Base-by-base conservation (phyloP, 768 basidiomycete species). In the Sarcomyxa edulis region DNA sequence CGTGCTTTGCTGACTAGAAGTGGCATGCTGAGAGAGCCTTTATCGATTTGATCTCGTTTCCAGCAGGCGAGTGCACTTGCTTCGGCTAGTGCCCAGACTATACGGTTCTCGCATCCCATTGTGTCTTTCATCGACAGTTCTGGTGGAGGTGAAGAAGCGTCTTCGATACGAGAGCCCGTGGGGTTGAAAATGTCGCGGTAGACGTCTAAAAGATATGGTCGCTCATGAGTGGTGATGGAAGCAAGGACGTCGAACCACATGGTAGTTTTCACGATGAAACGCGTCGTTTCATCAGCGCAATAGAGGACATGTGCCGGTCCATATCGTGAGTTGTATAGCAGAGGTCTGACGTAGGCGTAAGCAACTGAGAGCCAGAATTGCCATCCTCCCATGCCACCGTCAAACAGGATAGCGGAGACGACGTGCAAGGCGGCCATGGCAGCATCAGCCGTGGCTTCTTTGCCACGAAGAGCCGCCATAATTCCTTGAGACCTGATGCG, bases 231-330 rank as follows among this genome's bases (percentile, higher is more conserved):
- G n/a, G 86, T 85, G 35, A 82, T 72, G 1, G 81, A 77, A 6
- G 84, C 86, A 36, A 90, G 69, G 24, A 90, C 84, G 54, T 91
- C 88, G 56, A 90, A 88, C 88, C 88, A 91, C 39, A 90, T 78
- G 11, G 84, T 78, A 19, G 87, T 83, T 58, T 87, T 87, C 61
- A 89, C 71, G 53, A 90, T 80, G 59, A 89, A 89, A 25, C 61
- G 74, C 56, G 64, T 70, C 61, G 65, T 76, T 66, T 66, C 70
- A 15, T 36, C 33, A 53, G 46, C 47, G 48, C 72, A 77, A 11
- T 45, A 40, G 9, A 85, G 65, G 6, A 70, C 69, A 33, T 67
- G 64, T 37, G 62, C 60, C 7, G 72, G 66, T 18, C 68, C 65
- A 22, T 50, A 49, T 48, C 51, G 68, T 4, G 54, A 48, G 42